phyloP scores from a whole-genome alignment of 192 early-diverging fungal species.

The Linnemannia exigua region DNA sequence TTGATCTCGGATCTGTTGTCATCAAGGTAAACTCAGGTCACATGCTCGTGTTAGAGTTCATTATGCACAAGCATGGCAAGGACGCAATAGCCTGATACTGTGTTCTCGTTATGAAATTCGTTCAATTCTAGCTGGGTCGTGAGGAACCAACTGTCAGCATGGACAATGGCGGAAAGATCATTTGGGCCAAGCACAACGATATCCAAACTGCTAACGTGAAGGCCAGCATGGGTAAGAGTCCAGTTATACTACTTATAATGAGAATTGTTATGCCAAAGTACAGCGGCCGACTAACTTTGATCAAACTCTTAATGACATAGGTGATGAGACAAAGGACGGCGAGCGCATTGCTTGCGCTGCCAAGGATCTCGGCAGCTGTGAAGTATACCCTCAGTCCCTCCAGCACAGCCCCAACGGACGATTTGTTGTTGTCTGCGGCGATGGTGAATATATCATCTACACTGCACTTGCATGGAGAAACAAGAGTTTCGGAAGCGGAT shows the following conservation, averaged over 20 bases:
- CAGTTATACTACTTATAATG: not conserved
- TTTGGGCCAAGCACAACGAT: constrained; percentile 98
- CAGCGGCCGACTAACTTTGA: not conserved
- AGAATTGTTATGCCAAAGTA: not conserved
- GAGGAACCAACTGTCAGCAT: constrained; percentile 98
- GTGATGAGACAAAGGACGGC: constrained; percentile 93
- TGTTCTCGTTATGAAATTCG: not conserved
- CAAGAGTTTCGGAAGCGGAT: constrained; percentile 96
- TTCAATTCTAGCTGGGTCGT: constrained; percentile 74
- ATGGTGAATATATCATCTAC: constrained; percentile 99
- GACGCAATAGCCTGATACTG: not conserved
- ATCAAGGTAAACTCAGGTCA: constrained; percentile 69
- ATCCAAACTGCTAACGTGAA: constrained; percentile 97
- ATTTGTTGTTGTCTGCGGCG: constrained; percentile 99
- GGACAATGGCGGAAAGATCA: constrained; percentile 97
- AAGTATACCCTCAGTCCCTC: constrained; percentile 96
- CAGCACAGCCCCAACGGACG: constrained; percentile 98
- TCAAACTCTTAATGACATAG: constrained; percentile 35
- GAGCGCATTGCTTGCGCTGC: constrained; percentile 86
- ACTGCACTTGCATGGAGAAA: constrained; percentile 99
- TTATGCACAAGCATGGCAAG: no score
- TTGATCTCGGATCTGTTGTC: constrained; percentile 96
- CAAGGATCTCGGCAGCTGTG: constrained; percentile 98
- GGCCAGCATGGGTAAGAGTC: constrained; percentile 69
- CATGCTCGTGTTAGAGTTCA: not conserved